phyloP scores from a whole-genome alignment of 441 rosid genomes.

The Pelargonium cotyledonis region DNA sequence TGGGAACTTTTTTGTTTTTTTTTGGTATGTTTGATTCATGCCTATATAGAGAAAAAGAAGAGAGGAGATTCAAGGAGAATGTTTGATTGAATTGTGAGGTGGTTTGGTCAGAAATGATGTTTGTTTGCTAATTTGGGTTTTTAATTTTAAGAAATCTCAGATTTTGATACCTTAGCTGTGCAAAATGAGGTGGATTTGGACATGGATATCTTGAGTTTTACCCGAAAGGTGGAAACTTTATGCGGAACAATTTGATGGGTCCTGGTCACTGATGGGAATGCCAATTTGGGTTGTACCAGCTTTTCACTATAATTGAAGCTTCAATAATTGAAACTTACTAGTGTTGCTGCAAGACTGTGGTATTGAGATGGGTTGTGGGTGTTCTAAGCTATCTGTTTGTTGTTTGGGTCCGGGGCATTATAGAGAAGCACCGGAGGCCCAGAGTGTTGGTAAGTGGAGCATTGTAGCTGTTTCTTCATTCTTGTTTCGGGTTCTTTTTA shows the following conservation, averaged over 20 bases:
- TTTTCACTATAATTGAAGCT: not conserved
- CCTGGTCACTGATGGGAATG: not conserved
- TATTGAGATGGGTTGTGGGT: constrained; percentile 47
- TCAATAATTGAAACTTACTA: not conserved
- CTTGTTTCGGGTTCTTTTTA: constrained; percentile 4
- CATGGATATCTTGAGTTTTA: not conserved
- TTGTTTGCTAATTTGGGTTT: not conserved
- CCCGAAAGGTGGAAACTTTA: not conserved
- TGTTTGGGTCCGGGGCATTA: constrained; percentile 35
- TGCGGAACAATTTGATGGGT: not conserved
- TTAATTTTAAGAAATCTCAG: not conserved
- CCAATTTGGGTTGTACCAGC: not conserved
- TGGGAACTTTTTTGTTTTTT: not conserved
- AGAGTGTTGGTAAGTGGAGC: constrained; percentile 35
- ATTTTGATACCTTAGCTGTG: too few relatives aligned
- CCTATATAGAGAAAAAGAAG: not conserved
- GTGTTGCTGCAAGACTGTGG: constrained; percentile 12
- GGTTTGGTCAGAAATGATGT: not conserved
- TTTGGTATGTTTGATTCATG: not conserved
- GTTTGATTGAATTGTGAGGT: not conserved
- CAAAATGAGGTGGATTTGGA: not conserved
- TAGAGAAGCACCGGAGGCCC: constrained; percentile 29
- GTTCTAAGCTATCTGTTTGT: constrained; percentile 41
- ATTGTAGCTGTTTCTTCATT: not conserved
- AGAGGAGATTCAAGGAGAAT: too few relatives aligned